Conservation (phyloP, 805 yeast genomes). For the Candida wancherniae region DNA sequence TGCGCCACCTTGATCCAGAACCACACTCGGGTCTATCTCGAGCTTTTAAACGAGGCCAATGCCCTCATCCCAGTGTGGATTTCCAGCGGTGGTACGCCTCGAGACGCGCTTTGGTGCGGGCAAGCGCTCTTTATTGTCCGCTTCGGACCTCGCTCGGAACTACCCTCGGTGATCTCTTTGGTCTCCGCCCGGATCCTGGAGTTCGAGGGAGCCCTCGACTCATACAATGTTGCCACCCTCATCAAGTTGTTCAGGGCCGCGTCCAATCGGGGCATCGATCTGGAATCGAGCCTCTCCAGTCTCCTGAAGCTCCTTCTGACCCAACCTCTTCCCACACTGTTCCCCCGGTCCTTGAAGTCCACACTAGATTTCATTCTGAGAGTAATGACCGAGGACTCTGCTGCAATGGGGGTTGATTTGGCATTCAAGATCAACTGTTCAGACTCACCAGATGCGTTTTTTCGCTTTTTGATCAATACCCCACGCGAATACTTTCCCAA, state of each 20-base stretch:
- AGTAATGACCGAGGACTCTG: background rate
- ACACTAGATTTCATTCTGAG: background rate
- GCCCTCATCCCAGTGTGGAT: constrained; percentile 17
- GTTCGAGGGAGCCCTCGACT: background rate
- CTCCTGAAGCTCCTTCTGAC: constrained; percentile 2
- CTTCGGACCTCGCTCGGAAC: constrained; percentile 5
- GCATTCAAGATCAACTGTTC: constrained; percentile 3
- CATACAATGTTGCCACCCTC: constrained; percentile 5
- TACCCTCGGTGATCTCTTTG: background rate
- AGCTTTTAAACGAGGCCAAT: constrained; percentile 23
- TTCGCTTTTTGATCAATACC: constrained; percentile 5
- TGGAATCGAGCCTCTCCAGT: constrained; percentile 2
- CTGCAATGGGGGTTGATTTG: constrained; percentile 1
- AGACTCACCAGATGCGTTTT: constrained; percentile 5
- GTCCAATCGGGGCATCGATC: constrained; percentile 1
- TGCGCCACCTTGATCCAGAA: constrained; percentile 52
- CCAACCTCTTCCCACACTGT: constrained; percentile 2
- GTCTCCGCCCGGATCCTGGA: constrained; percentile 1
- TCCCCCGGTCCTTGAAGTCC: constrained; percentile 1
- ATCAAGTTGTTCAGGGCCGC: constrained; percentile 3
- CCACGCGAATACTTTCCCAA: constrained; percentile 1
- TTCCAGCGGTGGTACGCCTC: constrained; percentile 6
- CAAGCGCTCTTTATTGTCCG: constrained; percentile 19
- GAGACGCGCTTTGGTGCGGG: constrained; percentile 16
- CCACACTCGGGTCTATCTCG: constrained; percentile 38